Percentiles rank a stretch among this genome's conserved stretches.
Conservation (phyloP, 371 early-diverging fungal species). For the Mucor plumbeus region DNA sequence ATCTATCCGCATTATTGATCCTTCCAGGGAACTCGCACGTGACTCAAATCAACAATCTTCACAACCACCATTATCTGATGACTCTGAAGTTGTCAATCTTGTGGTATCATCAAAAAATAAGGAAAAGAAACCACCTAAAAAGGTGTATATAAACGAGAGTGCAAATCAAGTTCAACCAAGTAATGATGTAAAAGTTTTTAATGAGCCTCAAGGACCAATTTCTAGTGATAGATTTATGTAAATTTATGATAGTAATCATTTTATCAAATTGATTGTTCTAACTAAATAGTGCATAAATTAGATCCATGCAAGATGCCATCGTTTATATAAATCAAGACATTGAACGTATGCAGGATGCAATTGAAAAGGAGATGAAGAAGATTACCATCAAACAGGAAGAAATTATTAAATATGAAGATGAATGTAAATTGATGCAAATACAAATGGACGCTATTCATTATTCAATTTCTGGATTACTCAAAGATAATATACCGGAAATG, state of each 20-base stretch:
- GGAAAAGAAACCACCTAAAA: constrained; percentile 12
- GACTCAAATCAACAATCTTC: not conserved
- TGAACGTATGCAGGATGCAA: constrained; percentile 4
- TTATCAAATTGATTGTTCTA: not conserved
- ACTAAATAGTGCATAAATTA: not conserved
- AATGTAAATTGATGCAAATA: constrained; percentile 2
- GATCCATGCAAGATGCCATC: constrained; percentile 18
- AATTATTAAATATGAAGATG: constrained; percentile 10
- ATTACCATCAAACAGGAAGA: constrained; percentile 18
- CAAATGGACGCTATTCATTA: constrained; percentile 11
- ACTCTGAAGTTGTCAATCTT: not conserved
- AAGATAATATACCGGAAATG: constrained; percentile 19
- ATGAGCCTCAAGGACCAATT: constrained; percentile 14
- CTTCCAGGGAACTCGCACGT: not conserved
- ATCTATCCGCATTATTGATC: constrained; percentile 17
- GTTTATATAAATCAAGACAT: constrained; percentile 4
- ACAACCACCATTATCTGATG: constrained; percentile 2
- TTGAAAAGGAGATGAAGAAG: constrained; percentile 18
- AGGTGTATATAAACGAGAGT: constrained; percentile 29
- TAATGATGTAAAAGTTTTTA: not conserved
- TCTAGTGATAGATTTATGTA: constrained; percentile 20
- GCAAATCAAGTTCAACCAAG: constrained; percentile 28
- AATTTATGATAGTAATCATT: not conserved
- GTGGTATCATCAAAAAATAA: not conserved
- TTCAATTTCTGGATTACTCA: not conserved